These are phyloP conservation scores for Piper longum DNA, from an alignment of 164 flowering plant species.

Conservation along the genomic window DNA sequence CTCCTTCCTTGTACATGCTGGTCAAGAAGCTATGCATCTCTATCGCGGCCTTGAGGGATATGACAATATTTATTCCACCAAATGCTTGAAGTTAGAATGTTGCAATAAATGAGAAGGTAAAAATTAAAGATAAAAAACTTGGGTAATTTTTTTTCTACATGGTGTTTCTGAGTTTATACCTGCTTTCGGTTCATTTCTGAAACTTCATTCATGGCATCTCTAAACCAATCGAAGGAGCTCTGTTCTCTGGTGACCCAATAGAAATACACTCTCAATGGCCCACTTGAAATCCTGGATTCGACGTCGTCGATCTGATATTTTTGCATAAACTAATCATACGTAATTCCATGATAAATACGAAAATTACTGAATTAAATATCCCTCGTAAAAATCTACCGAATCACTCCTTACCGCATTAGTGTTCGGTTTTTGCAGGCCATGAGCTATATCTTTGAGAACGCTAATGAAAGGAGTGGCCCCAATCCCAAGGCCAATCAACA, in stretches of 20 bases:
- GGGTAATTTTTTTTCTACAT: background rate
- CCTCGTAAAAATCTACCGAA: background rate
- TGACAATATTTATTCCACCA: background rate
- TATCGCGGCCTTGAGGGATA: slow-evolving; percentile 15
- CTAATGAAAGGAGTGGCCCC: slow-evolving; percentile 51
- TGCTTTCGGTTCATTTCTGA: slow-evolving; percentile 14
- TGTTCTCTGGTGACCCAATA: slow-evolving; percentile 52
- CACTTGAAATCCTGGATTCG: slow-evolving; percentile 12
- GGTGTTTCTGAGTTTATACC: slow-evolving; percentile 11
- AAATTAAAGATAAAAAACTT: background rate
- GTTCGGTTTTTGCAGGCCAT: slow-evolving; percentile 5
- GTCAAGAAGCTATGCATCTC: slow-evolving; percentile 39
- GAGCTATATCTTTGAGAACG: slow-evolving; percentile 27
- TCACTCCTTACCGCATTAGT: background rate
- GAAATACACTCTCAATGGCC: slow-evolving; percentile 31
- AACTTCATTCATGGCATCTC: slow-evolving; percentile 30
- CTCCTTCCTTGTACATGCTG: slow-evolving; percentile 28
- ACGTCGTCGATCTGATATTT: slow-evolving; percentile 9
- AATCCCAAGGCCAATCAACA: slow-evolving; percentile 39
- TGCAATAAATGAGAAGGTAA: background rate
- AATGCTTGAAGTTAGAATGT: no score
- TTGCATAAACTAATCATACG: background rate
- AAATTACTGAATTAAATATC: background rate
- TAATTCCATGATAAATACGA: no score
- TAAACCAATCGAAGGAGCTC: slow-evolving; percentile 47